Conservation (phyloP, 257 asterid species). For the Orobanche coerulescens region DNA sequence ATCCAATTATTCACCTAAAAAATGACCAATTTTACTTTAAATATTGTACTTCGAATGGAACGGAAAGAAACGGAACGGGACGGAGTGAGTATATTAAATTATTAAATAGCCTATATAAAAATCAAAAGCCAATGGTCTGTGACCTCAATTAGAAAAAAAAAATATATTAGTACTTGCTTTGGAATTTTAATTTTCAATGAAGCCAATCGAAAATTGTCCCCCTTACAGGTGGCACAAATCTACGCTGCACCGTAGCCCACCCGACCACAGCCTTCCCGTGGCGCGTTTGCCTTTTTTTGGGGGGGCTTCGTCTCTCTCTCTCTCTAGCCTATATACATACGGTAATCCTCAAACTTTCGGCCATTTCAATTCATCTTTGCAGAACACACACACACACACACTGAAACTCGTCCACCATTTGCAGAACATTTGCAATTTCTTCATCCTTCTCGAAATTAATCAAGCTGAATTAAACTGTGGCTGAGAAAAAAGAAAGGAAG, state of each 20-base stretch:
- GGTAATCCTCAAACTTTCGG: conserved; percentile 25
- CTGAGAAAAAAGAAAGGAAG: no score
- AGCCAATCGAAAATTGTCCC: background rate
- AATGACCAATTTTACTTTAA: no score
- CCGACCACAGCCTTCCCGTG: conserved; percentile 41
- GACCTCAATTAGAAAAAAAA: background rate
- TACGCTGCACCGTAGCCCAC: conserved; percentile 33
- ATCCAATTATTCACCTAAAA: no score
- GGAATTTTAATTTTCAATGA: background rate
- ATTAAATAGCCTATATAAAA: no score
- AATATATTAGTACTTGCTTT: no score
- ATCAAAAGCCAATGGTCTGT: background rate
- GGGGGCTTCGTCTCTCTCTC: background rate
- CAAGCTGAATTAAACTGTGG: no score
- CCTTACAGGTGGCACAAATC: conserved; percentile 25
- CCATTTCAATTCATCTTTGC: conserved; percentile 25
- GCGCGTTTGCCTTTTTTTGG: conserved; percentile 26
- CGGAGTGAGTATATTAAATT: no score
- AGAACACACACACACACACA: background rate
- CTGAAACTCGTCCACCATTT: no score
- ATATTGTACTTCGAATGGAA: no score
- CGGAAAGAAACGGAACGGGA: no score
- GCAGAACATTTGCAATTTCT: background rate
- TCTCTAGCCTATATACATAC: background rate
- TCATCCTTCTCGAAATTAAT: background rate